Conservation (phyloP, 495 filamentous ascomycete species). For the Annulohypoxylon bovei region DNA sequence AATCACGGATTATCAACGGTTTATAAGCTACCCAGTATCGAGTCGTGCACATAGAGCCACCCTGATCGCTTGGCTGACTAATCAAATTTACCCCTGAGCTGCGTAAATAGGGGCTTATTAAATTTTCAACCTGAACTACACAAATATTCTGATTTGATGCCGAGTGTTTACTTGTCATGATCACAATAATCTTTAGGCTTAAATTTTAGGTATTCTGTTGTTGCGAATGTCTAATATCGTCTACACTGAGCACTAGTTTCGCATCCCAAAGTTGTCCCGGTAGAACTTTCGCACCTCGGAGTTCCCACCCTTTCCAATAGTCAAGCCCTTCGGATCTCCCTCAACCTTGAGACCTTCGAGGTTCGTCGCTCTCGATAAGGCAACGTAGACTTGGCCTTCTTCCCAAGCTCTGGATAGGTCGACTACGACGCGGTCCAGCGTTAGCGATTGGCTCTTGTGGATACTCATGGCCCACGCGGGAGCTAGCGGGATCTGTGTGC, state of each 20-base stretch:
- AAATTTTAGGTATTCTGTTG: no score
- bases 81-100: neutral
- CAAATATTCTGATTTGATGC: no score
- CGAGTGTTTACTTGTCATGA: no score
- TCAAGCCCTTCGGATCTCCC: conserved; percentile 42
- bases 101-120: neutral
- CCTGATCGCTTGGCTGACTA: neutral
- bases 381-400: conserved; percentile 87
- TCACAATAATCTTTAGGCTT: no score
- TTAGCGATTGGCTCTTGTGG: conserved; percentile 95
- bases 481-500: conserved; percentile 83
- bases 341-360: conserved; percentile 73
- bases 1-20: no score
- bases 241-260: neutral
- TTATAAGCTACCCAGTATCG: no score
- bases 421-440: conserved; percentile 89
- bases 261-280: conserved; percentile 36
- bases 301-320: conserved; percentile 39
- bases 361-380: conserved; percentile 78
- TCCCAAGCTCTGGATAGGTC: conserved; percentile 87
- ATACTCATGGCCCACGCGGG: conserved; percentile 94
- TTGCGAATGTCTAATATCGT: neutral
- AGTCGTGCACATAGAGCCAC: no score
- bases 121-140: neutral
- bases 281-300: conserved; percentile 40